Evolutionary conservation across 345 rosid species (phyloP), one percentile per base, ranked within the genome.

Genomic region (Sonneratia alba): DNA sequence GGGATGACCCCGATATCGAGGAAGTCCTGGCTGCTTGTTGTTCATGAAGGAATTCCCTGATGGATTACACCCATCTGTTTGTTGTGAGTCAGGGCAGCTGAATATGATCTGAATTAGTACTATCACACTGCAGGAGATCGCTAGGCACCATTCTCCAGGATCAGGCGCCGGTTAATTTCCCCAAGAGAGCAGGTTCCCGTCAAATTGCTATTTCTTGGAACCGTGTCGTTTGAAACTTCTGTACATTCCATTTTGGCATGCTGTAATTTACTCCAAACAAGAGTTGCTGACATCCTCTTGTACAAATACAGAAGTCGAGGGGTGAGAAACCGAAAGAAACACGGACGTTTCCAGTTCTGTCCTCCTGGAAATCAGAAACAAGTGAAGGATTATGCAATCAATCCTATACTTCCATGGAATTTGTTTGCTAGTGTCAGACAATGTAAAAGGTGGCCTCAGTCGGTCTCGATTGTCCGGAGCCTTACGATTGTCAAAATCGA

Each of bases 1-100:
- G 73, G 19, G 73, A 71, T 59, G 73, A 71, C 9, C 73, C 73
- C 27, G 73, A 38, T 42, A 59, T 71, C 38, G 49, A 71, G 66
- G 73, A 57, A 37, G 49, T 71, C 47, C 45, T 71, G 11, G 36
- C 65, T 38, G 67, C 73, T n/a, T 71, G 73, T 24, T 71, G 73
- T 45, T 56, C 67, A 15, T 61, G 19, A 32, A 62, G 15, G 66
- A 62, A 62, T 32, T 57, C 34, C 63, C 8, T 27, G 37, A 27
- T 11, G 19, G 66, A 13, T 32, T 4, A 21, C 22, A 18, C 59
- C 59, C 9, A 53, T 53, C 59, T 53, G 59, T 5, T 19, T 53
- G 22, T 53, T 53, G 59, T 3, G 34, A 22, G 34, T 27, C 65
- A 8, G 36, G 4, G 36, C 65, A 61, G 65, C 65, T 7, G 11